phyloP scores from a whole-genome alignment of 1,284 basidiomycete genomes.

The Irpex lacteus region DNA sequence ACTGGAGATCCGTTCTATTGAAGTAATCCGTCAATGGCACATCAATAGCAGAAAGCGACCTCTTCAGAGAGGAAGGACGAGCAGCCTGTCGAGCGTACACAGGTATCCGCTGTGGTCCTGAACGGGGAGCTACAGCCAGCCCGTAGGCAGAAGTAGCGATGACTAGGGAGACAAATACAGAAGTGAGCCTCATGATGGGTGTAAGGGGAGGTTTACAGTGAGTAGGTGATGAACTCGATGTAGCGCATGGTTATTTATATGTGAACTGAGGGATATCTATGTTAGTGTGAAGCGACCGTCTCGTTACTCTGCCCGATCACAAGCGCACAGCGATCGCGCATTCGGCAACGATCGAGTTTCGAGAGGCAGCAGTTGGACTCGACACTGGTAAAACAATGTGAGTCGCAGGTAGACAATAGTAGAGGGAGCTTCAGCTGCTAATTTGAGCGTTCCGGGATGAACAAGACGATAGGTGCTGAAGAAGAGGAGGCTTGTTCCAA shows the following conservation, averaged over 20 bases:
- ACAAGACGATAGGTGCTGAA: too few relatives aligned
- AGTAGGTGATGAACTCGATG: too few relatives aligned
- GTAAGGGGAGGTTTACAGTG: background rate
- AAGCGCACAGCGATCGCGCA: background rate
- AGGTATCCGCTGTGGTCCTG: background rate
- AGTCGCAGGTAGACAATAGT: too few relatives aligned
- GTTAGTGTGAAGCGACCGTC: too few relatives aligned
- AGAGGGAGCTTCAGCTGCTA: too few relatives aligned
- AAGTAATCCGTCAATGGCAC: conserved; percentile 50
- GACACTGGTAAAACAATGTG: too few relatives aligned
- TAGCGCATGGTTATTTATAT: too few relatives aligned
- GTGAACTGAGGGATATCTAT: too few relatives aligned
- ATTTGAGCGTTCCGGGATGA: too few relatives aligned
- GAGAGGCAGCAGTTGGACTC: background rate
- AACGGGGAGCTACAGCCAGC: background rate
- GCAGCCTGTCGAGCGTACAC: background rate
- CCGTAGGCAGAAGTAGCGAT: background rate
- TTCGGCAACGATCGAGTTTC: background rate
- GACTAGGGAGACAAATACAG: background rate
- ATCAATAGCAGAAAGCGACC: conserved; percentile 16
- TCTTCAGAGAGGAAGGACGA: conserved; percentile 20
- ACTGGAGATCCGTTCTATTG: conserved; percentile 53
- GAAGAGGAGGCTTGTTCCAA: too few relatives aligned
- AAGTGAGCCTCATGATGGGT: background rate
- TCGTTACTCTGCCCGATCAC: background rate